Conservation (phyloP, 1,284 basidiomycete species). For the Cryptococcus sp. region DNA sequence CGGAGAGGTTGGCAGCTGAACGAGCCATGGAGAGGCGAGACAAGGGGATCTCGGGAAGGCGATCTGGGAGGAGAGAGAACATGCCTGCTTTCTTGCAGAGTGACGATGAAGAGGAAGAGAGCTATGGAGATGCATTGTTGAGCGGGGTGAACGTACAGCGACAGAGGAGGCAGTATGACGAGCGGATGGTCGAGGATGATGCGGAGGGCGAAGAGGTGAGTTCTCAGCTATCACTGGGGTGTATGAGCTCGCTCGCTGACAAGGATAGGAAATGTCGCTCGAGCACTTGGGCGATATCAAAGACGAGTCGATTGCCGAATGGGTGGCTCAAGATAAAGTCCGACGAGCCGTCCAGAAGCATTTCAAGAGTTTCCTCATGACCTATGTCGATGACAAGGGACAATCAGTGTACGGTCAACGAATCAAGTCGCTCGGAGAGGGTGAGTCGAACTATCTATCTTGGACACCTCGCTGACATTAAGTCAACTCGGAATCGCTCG, state of each 20-base stretch:
- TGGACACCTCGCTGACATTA: background rate
- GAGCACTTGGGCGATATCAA: conserved; percentile 98
- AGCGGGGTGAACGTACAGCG: conserved; percentile 65
- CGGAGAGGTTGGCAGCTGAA: conserved; percentile 77
- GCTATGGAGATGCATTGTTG: conserved; percentile 51
- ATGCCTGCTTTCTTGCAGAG: conserved; percentile 80
- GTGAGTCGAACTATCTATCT: conserved; percentile 51
- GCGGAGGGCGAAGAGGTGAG: conserved; percentile 72
- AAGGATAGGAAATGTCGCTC: conserved; percentile 73
- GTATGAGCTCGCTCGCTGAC: conserved; percentile 8
- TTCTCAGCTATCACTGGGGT: conserved; percentile 5
- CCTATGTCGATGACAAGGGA: conserved; percentile 86
- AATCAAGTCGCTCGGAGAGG: conserved; percentile 90
- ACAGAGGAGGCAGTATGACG: conserved; percentile 79
- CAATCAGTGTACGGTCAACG: conserved; percentile 90
- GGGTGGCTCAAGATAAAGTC: conserved; percentile 90
- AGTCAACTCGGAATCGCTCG: conserved; percentile 96
- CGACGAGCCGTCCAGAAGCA: conserved; percentile 83
- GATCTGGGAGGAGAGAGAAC: conserved; percentile 67
- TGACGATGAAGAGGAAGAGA: conserved; percentile 60
- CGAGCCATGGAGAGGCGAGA: conserved; percentile 83
- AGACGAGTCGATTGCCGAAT: conserved; percentile 91
- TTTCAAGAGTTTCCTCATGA: conserved; percentile 93
- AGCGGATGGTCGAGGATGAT: conserved; percentile 76
- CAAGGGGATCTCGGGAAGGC: conserved; percentile 62